phyloP scores from a whole-genome alignment of 225 moss, liverwort and hornwort species.

The Asterella californica region DNA sequence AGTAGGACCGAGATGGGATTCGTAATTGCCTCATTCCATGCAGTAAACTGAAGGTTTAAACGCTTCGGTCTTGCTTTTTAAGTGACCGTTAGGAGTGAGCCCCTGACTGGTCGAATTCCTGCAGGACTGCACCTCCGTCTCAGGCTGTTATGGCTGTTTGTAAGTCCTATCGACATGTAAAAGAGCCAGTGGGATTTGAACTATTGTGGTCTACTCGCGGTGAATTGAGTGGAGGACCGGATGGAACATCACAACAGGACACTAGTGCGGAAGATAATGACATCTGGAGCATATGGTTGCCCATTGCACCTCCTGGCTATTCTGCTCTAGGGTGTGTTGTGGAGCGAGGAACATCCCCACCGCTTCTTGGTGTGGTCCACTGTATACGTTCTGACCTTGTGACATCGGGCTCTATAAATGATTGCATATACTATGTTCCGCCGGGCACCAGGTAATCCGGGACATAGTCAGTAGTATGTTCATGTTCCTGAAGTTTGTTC shows the following conservation, averaged over 20 bases:
- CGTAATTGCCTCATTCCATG: neutral
- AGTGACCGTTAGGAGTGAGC: neutral
- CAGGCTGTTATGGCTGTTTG: conserved; percentile 98
- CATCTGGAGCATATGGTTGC: conserved; percentile 84
- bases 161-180: conserved; percentile 60
- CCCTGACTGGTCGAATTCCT: neutral
- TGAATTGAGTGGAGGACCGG: conserved; percentile 32
- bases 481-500: neutral
- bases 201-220: conserved; percentile 75
- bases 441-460: conserved; percentile 63
- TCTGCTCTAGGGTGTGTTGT: conserved; percentile 79
- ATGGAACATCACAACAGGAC: conserved; percentile 35
- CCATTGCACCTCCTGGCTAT: conserved; percentile 83
- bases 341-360: conserved; percentile 71
- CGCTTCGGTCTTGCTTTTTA: neutral
- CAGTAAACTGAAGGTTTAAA: neutral
- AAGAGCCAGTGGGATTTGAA: conserved; percentile 70
- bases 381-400: conserved; percentile 94
- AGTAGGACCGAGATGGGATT: neutral
- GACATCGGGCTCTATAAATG: conserved; percentile 76
- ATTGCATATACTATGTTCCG: conserved; percentile 81
- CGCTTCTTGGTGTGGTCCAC: conserved; percentile 57
- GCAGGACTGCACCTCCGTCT: conserved; percentile 82
- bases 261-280: conserved; percentile 34
- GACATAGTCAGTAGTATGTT: neutral